Conservation (phyloP, 164 flowering plant genomes). For the Macadamia integrifolia region DNA sequence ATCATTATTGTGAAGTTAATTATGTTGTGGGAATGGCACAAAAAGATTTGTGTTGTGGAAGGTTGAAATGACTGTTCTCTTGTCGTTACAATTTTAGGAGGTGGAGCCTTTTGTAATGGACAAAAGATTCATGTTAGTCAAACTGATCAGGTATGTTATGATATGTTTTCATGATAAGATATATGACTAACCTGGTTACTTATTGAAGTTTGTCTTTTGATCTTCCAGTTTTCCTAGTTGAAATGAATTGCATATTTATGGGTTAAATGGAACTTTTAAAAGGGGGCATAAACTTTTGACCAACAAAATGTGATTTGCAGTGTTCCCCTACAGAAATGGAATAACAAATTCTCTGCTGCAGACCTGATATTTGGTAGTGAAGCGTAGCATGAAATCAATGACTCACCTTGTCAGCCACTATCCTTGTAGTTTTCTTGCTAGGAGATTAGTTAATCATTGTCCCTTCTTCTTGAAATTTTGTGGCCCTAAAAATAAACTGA, state of each 20-base stretch:
- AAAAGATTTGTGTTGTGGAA: too few relatives aligned
- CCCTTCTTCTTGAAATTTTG: too few relatives aligned
- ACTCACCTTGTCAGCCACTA: too few relatives aligned
- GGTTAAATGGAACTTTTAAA: background rate
- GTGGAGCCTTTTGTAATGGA: slow-evolving; percentile 90
- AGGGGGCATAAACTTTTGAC: background rate
- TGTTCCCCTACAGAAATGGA: too few relatives aligned
- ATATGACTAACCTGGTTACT: background rate
- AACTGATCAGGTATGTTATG: slow-evolving; percentile 53
- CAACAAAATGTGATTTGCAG: too few relatives aligned
- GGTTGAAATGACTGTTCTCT: background rate
- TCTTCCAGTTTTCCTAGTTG: background rate
- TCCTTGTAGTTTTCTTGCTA: too few relatives aligned
- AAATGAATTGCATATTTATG: background rate
- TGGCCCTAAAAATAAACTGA: too few relatives aligned
- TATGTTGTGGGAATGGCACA: background rate
- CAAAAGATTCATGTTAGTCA: slow-evolving; percentile 70
- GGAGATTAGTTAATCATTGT: too few relatives aligned
- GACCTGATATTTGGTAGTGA: too few relatives aligned
- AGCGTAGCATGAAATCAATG: too few relatives aligned
- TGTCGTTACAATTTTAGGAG: slow-evolving; percentile 40
- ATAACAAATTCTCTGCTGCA: too few relatives aligned
- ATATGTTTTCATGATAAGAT: background rate
- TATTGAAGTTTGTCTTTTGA: background rate
- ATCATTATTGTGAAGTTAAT: slow-evolving; percentile 1